Conservation (phyloP, 108 stramenopile species). For the Fragilariopsis cylindrus region DNA sequence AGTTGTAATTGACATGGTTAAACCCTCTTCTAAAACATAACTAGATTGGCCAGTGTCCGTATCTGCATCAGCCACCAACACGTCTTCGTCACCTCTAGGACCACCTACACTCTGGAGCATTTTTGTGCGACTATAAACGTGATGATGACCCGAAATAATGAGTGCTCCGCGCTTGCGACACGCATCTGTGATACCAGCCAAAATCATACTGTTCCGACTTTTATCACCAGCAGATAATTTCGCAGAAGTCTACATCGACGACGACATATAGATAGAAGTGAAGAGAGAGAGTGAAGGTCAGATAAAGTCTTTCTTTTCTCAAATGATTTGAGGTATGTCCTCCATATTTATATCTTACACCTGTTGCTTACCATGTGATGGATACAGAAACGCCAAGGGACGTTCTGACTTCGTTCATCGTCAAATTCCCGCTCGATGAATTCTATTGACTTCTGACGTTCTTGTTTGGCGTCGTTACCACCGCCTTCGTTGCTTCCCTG, state of each 20-base stretch:
- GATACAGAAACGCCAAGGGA: conserved; percentile 18
- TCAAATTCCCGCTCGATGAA: conserved; percentile 20
- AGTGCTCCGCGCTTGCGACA: conserved; percentile 18
- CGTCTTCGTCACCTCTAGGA: conserved; percentile 4
- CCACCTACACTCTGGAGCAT: conserved; percentile 6
- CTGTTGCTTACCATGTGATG: conserved; percentile 18
- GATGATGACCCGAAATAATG: conserved; percentile 13
- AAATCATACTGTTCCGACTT: conserved; percentile 1
- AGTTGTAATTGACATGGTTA: conserved; percentile 5
- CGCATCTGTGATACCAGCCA: conserved; percentile 16
- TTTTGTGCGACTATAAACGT: conserved; percentile 17
- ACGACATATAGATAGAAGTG: neutral
- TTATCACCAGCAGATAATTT: conserved; percentile 6
- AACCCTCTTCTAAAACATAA: neutral
- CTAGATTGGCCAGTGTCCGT: neutral
- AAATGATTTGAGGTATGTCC: neutral
- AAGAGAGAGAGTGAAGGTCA: neutral
- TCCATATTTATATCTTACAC: neutral
- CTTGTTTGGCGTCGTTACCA: neutral
- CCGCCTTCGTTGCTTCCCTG: conserved; percentile 17
- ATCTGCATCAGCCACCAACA: neutral
- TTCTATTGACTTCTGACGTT: conserved; percentile 5
- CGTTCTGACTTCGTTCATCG: conserved; percentile 11
- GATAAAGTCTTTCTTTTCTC: neutral
- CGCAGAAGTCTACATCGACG: conserved; percentile 2